Conservation (phyloP, 1,284 basidiomycete species). For the Xerocomus nothofagi region DNA sequence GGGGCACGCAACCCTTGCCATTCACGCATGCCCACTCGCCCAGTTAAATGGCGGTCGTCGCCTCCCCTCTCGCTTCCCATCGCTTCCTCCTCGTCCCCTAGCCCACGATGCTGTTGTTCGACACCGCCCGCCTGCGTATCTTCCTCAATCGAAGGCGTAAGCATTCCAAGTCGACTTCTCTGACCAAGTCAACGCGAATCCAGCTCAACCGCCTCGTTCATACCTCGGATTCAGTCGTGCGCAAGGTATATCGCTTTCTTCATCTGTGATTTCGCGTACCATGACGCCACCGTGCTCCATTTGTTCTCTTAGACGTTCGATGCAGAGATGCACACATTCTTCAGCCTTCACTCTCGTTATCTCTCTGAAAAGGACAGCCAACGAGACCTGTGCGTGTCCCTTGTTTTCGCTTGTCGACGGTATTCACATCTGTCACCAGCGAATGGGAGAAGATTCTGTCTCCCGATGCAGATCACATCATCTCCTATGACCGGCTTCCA, state of each 20-base stretch:
- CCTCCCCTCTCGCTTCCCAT: conserved; percentile 25
- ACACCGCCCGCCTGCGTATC: conserved; percentile 18
- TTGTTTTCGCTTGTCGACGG: conserved; percentile 13
- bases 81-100: conserved; percentile 24
- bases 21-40: conserved; percentile 20
- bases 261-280: conserved; percentile 10
- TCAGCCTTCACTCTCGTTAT: conserved; percentile 96
- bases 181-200: conserved; percentile 91
- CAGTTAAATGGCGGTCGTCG: conserved; percentile 22
- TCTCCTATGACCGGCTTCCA: conserved; percentile 80
- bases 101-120: conserved; percentile 21
- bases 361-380: conserved; percentile 89
- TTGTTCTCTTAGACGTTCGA: conserved; percentile 74
- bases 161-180: conserved; percentile 7
- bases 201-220: conserved; percentile 91
- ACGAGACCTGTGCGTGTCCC: conserved; percentile 76
- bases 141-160: conserved; percentile 31
- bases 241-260: conserved; percentile 60
- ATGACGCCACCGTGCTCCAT: conserved; percentile 4
- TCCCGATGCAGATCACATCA: conserved; percentile 86
- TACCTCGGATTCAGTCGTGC: conserved; percentile 75
- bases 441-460: conserved; percentile 96
- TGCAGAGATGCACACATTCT: conserved; percentile 97
- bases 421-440: conserved; percentile 43
- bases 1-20: conserved; percentile 16